A percentile compares a stretch with the other conserved stretches of the same genome.
Conservation (phyloP, 2,329 filamentous ascomycete species). For the Pseudonectria buxi region DNA sequence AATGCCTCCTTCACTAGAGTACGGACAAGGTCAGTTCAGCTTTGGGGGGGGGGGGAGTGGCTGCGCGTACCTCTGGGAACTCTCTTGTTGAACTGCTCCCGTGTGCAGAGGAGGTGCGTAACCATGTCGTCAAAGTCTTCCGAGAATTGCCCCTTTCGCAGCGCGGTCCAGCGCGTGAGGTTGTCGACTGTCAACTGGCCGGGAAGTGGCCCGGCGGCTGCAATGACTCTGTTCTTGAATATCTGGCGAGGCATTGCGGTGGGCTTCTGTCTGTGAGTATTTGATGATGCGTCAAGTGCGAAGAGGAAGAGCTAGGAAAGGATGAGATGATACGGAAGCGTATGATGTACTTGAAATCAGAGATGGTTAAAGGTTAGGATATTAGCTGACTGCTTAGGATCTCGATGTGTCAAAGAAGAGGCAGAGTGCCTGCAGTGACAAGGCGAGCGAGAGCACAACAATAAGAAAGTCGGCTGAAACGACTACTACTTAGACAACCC, state of each 20-base stretch:
- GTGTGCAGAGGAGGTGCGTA: constrained; percentile 67
- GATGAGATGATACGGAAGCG: no score
- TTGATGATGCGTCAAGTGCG: no score
- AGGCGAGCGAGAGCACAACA: no score
- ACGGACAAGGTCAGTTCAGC: constrained; percentile 1
- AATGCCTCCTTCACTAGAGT: constrained; percentile 32
- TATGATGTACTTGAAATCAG: no score
- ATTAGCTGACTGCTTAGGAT: no score
- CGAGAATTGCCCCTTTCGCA: constrained; percentile 54
- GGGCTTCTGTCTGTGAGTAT: neutral
- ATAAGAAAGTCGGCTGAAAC: no score
- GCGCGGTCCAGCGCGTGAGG: constrained; percentile 58
- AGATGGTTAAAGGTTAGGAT: no score
- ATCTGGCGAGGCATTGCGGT: constrained; percentile 30
- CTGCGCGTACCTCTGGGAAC: constrained; percentile 28
- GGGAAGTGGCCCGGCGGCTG: constrained; percentile 52
- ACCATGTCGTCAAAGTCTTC: constrained; percentile 44
- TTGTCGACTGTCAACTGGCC: constrained; percentile 43
- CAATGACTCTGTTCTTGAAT: constrained; percentile 49
- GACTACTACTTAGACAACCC: no score
- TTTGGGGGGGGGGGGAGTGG: no score
- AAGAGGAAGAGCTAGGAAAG: no score
- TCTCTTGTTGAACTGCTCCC: constrained; percentile 50
- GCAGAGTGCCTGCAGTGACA: no score
- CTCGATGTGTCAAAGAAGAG: no score